These are phyloP conservation scores for Triticum dicoccoides DNA, from an alignment of 176 grass and related monocot species.

Conservation along the genomic window DNA sequence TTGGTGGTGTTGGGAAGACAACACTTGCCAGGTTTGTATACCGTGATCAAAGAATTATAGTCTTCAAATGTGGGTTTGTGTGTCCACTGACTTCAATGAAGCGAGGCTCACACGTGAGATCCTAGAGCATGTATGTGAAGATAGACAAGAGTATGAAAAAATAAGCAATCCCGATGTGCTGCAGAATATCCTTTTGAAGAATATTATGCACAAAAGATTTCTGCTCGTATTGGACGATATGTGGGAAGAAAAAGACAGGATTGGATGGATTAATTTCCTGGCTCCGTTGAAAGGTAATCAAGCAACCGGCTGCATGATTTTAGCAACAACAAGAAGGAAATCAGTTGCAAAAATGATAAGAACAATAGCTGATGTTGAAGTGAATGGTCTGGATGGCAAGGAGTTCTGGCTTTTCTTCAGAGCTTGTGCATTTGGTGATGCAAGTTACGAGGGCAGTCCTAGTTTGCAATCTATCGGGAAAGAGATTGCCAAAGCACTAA, in stretches of 20 bases:
- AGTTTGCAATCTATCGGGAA: too few species aligned
- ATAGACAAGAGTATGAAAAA: background rate
- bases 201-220: background rate
- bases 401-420: too few species aligned
- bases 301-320: conserved; percentile 17
- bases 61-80: conserved; percentile 31
- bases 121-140: background rate
- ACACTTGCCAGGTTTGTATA: conserved; percentile 17
- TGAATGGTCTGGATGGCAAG: too few species aligned
- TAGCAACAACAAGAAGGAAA: conserved; percentile 29
- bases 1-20: conserved; percentile 44
- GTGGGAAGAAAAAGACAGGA: background rate
- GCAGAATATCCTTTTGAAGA: conserved; percentile 1
- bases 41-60: conserved; percentile 8
- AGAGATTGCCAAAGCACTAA: too few species aligned
- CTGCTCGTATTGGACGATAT: conserved; percentile 24
- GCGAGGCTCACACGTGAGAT: background rate
- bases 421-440: too few species aligned
- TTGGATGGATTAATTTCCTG: conserved; percentile 9
- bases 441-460: too few species aligned
- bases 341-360: conserved; percentile 26
- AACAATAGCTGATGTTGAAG: background rate
- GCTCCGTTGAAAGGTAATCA: conserved; percentile 1
- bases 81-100: background rate
- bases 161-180: background rate